These are phyloP conservation scores for Coemansia reversa DNA, from an alignment of 192 early-diverging fungal species.

Conservation along the genomic window DNA sequence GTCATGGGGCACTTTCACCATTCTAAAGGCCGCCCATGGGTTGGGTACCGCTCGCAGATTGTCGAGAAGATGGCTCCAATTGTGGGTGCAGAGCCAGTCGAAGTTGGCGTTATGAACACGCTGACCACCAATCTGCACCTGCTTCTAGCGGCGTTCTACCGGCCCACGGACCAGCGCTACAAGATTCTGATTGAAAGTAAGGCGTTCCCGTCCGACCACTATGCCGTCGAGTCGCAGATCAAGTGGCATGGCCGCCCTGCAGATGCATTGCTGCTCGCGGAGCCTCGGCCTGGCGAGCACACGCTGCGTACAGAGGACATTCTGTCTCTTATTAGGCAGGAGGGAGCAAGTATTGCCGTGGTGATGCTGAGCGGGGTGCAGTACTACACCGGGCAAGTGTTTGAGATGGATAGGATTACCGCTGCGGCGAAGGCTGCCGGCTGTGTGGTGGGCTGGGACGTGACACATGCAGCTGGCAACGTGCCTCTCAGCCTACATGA, in stretches of 20 bases:
- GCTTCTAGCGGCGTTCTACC: slow-evolving; percentile 89
- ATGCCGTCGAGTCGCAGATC: slow-evolving; percentile 88
- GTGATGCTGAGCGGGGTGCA: slow-evolving; percentile 90
- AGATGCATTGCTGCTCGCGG: slow-evolving; percentile 69
- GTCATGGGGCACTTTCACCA: slow-evolving; percentile 91
- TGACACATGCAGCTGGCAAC: slow-evolving; percentile 96
- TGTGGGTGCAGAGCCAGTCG: slow-evolving; percentile 64
- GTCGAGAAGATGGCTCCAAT: slow-evolving; percentile 71
- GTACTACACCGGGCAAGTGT: slow-evolving; percentile 91
- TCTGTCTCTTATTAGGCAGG: slow-evolving; percentile 65
- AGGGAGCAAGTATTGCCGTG: slow-evolving; percentile 78
- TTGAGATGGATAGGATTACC: slow-evolving; percentile 85
- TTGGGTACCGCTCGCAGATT: slow-evolving; percentile 74
- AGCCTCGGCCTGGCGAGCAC: slow-evolving; percentile 71
- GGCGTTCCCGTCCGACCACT: slow-evolving; percentile 96
- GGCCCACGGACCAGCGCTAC: slow-evolving; percentile 68
- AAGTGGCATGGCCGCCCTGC: slow-evolving; percentile 74
- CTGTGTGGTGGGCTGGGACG: slow-evolving; percentile 90
- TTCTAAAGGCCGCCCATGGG: slow-evolving; percentile 80
- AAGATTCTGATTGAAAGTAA: slow-evolving; percentile 91
- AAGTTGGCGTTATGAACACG: slow-evolving; percentile 90
- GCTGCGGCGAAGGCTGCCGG: slow-evolving; percentile 76
- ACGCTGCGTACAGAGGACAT: slow-evolving; percentile 80
- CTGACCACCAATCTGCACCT: slow-evolving; percentile 92
- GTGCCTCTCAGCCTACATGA: slow-evolving; percentile 84